Evolutionary conservation across 108 stramenopile genomes (phyloP).

Genomic region (Stephanodiscus minutulus): DNA sequence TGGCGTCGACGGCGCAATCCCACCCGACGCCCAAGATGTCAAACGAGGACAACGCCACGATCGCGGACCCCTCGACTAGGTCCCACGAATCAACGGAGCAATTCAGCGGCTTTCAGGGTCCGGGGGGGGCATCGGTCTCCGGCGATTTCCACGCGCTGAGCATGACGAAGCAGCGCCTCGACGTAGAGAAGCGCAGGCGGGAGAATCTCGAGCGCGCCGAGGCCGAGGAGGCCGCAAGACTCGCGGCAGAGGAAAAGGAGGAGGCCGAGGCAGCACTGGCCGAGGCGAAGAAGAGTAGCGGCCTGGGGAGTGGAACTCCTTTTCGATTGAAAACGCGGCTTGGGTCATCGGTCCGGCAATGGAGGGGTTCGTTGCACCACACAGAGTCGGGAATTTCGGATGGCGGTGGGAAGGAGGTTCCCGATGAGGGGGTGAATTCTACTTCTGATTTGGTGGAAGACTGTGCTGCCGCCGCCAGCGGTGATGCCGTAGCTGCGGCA

Average conservation of each 20-base stretch:
- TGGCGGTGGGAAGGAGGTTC: background rate
- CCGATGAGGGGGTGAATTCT: constrained; percentile 3
- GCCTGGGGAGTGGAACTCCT: constrained; percentile 2
- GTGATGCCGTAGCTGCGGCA: background rate
- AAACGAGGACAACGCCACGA: constrained; percentile 6
- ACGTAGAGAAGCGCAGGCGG: constrained; percentile 39
- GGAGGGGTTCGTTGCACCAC: constrained; percentile 21
- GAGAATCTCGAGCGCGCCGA: constrained; percentile 37
- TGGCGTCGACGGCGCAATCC: constrained; percentile 2
- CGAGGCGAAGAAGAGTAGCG: background rate
- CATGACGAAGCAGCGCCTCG: constrained; percentile 42
- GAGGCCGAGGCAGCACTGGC: constrained; percentile 8
- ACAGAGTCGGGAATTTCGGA: background rate
- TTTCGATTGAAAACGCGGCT: constrained; percentile 34
- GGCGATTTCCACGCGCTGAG: constrained; percentile 46
- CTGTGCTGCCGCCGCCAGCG: constrained; percentile 4
- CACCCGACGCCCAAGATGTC: background rate
- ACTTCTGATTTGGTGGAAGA: constrained; percentile 18
- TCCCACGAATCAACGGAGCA: constrained; percentile 26
- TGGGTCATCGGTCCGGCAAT: constrained; percentile 31
- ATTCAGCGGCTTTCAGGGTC: constrained; percentile 37
- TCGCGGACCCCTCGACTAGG: constrained; percentile 1
- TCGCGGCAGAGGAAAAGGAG: constrained; percentile 4
- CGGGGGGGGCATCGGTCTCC: constrained; percentile 6
- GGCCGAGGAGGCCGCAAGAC: constrained; percentile 9